These are phyloP conservation scores for Croton laevigatus DNA, from an alignment of 441 rosid genomes.

Conservation along the genomic window DNA sequence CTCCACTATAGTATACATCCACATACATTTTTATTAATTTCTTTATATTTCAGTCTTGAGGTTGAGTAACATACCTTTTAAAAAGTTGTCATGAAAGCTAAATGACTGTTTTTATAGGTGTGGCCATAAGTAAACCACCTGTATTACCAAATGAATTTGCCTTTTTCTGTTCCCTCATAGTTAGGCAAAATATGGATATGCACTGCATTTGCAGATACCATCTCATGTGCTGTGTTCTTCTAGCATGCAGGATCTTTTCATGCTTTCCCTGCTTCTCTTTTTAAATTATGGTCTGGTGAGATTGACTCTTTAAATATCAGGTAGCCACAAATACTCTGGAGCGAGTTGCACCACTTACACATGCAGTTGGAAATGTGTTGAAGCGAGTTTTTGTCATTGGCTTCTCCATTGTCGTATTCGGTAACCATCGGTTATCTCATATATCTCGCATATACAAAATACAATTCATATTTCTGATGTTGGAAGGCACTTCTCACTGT, in stretches of 20 bases:
- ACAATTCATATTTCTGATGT: not conserved
- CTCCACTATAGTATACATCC: not conserved
- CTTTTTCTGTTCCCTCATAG: too few species aligned
- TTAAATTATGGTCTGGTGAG: not conserved
- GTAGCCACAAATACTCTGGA: constrained; percentile 65
- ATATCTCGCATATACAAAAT: not conserved
- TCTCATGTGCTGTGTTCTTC: not conserved
- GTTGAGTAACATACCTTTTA: not conserved
- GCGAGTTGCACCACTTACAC: constrained; percentile 67
- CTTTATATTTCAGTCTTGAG: not conserved
- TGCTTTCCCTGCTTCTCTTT: not conserved
- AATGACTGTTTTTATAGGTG: not conserved
- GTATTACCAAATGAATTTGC: not conserved
- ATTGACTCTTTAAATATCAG: constrained; percentile 33
- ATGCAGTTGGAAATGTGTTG: constrained; percentile 70
- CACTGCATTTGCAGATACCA: not conserved
- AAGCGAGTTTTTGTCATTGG: constrained; percentile 69
- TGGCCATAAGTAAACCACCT: too few species aligned
- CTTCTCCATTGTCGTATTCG: constrained; percentile 58
- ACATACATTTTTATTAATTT: not conserved
- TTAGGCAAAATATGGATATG: not conserved
- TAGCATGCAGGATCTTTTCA: not conserved
- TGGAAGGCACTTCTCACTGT: not conserved
- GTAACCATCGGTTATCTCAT: constrained; percentile 26
- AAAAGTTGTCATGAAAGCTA: not conserved